phyloP scores from a whole-genome alignment of 2,329 filamentous ascomycete species.

The Fusarium acutatum region DNA sequence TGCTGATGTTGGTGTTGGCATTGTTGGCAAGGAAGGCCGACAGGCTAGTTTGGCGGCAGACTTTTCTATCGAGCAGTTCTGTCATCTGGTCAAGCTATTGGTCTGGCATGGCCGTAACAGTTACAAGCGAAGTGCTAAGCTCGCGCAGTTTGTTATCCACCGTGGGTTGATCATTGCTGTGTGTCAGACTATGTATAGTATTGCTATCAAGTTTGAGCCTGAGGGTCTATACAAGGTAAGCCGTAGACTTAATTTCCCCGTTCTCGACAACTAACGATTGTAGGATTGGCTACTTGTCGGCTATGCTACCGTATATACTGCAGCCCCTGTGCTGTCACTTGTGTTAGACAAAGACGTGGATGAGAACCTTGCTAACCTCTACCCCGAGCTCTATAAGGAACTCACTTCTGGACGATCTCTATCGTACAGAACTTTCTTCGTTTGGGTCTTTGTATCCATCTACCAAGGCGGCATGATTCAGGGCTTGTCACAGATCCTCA shows the following conservation, averaged over 20 bases:
- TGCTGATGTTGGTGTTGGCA: constrained; percentile 96
- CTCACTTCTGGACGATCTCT: constrained; percentile 88
- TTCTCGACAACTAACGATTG: constrained; percentile 29
- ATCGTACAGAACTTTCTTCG: constrained; percentile 93
- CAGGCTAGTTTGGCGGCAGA: constrained; percentile 96
- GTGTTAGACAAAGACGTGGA: constrained; percentile 96
- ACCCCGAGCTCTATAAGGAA: constrained; percentile 97
- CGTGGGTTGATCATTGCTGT: constrained; percentile 94
- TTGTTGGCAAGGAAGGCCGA: constrained; percentile 95
- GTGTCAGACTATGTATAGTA: constrained; percentile 97
- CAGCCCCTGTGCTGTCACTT: constrained; percentile 88
- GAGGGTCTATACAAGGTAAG: constrained; percentile 85
- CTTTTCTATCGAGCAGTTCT: constrained; percentile 96
- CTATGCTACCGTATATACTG: constrained; percentile 96
- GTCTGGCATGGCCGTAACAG: constrained; percentile 98
- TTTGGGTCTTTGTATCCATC: constrained; percentile 93
- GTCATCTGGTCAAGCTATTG: constrained; percentile 93
- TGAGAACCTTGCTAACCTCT: constrained; percentile 90
- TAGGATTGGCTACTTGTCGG: constrained; percentile 95
- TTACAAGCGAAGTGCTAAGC: constrained; percentile 94
- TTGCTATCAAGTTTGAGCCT: constrained; percentile 90
- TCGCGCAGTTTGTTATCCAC: constrained; percentile 98
- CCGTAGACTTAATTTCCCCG: not conserved
- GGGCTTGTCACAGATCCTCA: constrained; percentile 88
- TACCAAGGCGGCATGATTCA: constrained; percentile 97